A percentile compares a stretch with the other conserved stretches of the same genome.
phyloP scores from a whole-genome alignment of 2,329 filamentous ascomycete genomes.

The Fusarium goolgardi region DNA sequence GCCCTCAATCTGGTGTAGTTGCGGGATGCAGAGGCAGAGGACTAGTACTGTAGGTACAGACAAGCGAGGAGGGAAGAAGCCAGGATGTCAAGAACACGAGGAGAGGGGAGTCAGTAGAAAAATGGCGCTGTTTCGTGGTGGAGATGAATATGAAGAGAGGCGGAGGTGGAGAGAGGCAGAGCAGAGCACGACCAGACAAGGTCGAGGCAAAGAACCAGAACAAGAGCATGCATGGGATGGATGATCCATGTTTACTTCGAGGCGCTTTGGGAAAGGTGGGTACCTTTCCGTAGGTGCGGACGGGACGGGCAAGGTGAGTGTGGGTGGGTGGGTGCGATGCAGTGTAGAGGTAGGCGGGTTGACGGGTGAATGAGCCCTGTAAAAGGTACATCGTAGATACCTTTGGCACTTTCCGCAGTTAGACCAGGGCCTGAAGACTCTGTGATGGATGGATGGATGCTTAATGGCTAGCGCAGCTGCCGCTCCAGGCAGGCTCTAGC shows the following conservation, averaged over 20 bases:
- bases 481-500: constrained; percentile 22
- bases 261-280: constrained; percentile 43
- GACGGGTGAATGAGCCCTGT: constrained; percentile 11
- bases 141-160: constrained; percentile 18
- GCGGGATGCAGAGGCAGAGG: constrained; percentile 8
- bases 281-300: constrained; percentile 19
- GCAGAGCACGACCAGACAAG: constrained; percentile 12
- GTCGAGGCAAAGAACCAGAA: constrained; percentile 27
- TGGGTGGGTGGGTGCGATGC: neutral
- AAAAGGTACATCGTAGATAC: constrained; percentile 39
- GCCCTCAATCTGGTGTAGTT: constrained; percentile 6
- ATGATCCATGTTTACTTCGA: constrained; percentile 43
- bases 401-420: constrained; percentile 8
- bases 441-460: neutral
- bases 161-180: constrained; percentile 30
- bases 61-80: constrained; percentile 25
- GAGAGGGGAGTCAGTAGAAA: constrained; percentile 30
- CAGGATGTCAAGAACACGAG: constrained; percentile 37
- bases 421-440: constrained; percentile 18
- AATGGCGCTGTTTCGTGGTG: constrained; percentile 36
- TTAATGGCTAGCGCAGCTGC: constrained; percentile 25
- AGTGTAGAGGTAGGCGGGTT: neutral
- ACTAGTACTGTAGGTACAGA: constrained; percentile 27
- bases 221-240: constrained; percentile 17
- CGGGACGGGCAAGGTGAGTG: constrained; percentile 34